Conservation (phyloP, 345 rosid species). For the Eutrema yunnanense region DNA sequence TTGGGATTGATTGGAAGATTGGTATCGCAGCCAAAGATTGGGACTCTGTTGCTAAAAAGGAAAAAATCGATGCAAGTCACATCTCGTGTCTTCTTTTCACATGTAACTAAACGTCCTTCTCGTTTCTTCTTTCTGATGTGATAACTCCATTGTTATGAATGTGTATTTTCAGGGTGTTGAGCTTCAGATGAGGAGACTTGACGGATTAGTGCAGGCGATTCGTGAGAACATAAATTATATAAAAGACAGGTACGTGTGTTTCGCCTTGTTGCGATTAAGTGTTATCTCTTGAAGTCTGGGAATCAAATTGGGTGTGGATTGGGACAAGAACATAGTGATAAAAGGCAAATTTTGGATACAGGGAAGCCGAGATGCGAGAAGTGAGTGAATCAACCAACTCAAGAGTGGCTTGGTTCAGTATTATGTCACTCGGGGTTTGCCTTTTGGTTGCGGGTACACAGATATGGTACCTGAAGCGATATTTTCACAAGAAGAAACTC, state of each 20-base stretch:
- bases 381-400: constrained; percentile 65
- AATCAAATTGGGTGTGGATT: not conserved
- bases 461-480: constrained; percentile 53
- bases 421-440: constrained; percentile 70
- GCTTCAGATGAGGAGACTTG: constrained; percentile 72
- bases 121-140: not conserved
- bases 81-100: not conserved
- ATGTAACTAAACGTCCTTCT: not conserved
- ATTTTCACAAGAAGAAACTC: constrained; percentile 70
- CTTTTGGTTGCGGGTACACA: constrained; percentile 49
- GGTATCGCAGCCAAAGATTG: constrained; percentile 95
- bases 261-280: not conserved
- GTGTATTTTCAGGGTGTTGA: constrained; percentile 68
- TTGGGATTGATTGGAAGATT: constrained; percentile 80
- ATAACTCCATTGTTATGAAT: not conserved
- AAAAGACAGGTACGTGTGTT: constrained; percentile 45
- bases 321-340: not conserved
- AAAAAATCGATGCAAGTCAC: constrained; percentile 73
- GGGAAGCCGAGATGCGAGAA: constrained; percentile 72
- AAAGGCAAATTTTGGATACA: constrained; percentile 16
- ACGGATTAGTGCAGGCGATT: constrained; percentile 57
- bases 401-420: constrained; percentile 76
- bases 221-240: constrained; percentile 54
- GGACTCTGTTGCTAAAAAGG: constrained; percentile 90
- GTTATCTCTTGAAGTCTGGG: not conserved